phyloP scores from a whole-genome alignment of 164 flowering plant genomes.

The Aristolochia contorta region DNA sequence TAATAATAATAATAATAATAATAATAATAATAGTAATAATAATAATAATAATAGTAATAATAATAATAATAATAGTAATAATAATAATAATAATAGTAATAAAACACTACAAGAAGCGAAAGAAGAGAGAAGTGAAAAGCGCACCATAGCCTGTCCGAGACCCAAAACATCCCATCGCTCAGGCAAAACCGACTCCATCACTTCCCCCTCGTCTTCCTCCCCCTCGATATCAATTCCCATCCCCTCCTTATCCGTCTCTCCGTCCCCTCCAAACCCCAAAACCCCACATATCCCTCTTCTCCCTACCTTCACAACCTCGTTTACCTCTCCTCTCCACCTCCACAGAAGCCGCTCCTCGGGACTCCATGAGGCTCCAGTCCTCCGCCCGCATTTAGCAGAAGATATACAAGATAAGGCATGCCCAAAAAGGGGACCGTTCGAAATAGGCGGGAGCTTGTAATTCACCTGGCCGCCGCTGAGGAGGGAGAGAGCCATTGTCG shows the following conservation, averaged over 20 bases:
- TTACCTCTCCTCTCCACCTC: no score
- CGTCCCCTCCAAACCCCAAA: conserved; percentile 3
- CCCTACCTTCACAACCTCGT: conserved; percentile 1
- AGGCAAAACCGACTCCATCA: conserved; percentile 20
- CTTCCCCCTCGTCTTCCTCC: conserved; percentile 22
- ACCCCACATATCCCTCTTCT: conserved; percentile 1
- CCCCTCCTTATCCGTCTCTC: conserved; percentile 2
- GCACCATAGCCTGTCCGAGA: conserved; percentile 96
- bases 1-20: no score
- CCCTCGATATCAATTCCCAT: conserved; percentile 18
- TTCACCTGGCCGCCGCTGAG: no score
- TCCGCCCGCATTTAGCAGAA: neutral
- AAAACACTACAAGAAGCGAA: neutral
- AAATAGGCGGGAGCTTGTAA: neutral
- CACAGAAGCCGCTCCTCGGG: no score
- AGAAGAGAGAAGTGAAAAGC: neutral
- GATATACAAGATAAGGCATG: neutral
- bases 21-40: no score
- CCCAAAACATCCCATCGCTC: conserved; percentile 90
- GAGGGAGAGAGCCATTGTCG: no score
- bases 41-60: no score
- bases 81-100: neutral
- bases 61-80: no score
- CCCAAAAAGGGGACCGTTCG: neutral
- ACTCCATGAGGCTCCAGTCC: no score